Percentiles rank a stretch among this genome's conserved stretches.
Evolutionary conservation across 495 filamentous ascomycete species (phyloP).

Genomic region (Trichoderma erinaceum): DNA sequence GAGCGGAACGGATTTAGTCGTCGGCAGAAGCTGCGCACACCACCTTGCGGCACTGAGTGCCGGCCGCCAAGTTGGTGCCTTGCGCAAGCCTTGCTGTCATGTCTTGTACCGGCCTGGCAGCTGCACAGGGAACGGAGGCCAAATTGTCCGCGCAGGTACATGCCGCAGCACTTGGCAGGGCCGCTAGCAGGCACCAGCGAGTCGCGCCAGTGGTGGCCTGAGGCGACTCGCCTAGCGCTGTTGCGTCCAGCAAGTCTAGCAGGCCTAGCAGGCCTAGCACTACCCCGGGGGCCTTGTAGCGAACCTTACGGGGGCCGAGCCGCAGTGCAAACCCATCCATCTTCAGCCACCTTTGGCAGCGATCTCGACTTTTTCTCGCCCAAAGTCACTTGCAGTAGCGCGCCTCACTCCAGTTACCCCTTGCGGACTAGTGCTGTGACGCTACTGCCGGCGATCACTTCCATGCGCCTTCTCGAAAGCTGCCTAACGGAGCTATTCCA

Average conservation of each 20-base stretch:
- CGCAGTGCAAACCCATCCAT: not conserved
- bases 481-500: conserved; percentile 9
- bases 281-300: not conserved
- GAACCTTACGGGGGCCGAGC: conserved; percentile 14
- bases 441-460: conserved; percentile 10
- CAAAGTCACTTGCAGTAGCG: not conserved
- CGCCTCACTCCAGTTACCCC: not conserved
- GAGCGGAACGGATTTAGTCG: too few relatives aligned
- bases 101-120: not conserved
- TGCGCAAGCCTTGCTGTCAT: not conserved
- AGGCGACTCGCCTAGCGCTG: conserved; percentile 8
- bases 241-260: too few relatives aligned
- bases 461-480: conserved; percentile 9
- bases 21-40: not conserved
- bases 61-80: conserved; percentile 7
- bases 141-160: too few relatives aligned
- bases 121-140: too few relatives aligned
- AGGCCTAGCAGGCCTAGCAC: not conserved
- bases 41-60: conserved; percentile 1
- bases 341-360: not conserved
- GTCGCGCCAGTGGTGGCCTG: not conserved
- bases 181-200: not conserved
- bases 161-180: not conserved
- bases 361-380: not conserved
- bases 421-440: not conserved